A percentile compares a stretch with the other conserved stretches of the same genome.
These are phyloP conservation scores for Tetrahymena elliotti DNA, from an alignment of 73 alveolate genomes.

Conservation along the genomic window DNA sequence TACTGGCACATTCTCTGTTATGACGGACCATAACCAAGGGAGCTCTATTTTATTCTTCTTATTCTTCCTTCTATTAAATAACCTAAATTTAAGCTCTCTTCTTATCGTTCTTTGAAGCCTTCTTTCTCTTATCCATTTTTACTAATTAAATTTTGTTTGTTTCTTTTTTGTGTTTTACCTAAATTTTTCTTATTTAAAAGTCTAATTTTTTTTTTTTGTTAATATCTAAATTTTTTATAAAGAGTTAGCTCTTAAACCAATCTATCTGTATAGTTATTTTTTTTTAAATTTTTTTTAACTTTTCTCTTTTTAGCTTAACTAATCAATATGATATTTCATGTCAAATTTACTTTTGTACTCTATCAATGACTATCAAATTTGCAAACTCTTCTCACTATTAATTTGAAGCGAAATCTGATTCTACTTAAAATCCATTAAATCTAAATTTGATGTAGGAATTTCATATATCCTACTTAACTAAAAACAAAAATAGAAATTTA, in stretches of 20 bases:
- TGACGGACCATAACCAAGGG: neutral
- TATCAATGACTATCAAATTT: neutral
- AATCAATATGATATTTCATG: neutral
- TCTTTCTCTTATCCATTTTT: neutral
- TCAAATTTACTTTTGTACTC: neutral
- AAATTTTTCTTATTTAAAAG: neutral
- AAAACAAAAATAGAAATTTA: neutral
- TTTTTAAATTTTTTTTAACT: neutral
- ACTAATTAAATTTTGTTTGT: neutral
- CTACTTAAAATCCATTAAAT: neutral
- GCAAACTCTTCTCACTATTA: neutral
- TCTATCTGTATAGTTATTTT: neutral
- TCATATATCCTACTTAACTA: neutral
- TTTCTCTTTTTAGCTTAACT: neutral
- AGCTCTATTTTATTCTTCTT: neutral
- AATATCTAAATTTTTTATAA: neutral
- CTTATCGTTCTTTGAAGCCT: neutral
- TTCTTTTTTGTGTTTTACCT: neutral
- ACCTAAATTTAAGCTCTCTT: neutral
- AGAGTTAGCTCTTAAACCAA: neutral
- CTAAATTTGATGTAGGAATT: neutral
- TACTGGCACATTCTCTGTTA: neutral
- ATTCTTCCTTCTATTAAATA: neutral
- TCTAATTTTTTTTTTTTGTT: neutral
- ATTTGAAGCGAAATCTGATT: neutral